These are phyloP conservation scores for Talaromyces sp. DNA, from an alignment of 2,329 filamentous ascomycete genomes.

Conservation along the genomic window DNA sequence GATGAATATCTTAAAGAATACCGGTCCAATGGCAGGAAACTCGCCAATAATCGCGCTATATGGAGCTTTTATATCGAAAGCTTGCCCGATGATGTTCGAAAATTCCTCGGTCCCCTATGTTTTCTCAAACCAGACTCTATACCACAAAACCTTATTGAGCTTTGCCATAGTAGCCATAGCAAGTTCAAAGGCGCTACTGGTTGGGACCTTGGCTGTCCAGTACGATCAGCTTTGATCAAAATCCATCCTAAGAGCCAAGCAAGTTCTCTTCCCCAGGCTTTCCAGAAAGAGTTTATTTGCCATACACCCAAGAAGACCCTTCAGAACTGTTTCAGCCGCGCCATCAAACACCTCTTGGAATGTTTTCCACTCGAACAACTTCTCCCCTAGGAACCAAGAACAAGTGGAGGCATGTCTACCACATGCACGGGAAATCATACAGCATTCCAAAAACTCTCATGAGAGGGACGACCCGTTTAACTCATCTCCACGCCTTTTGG, in stretches of 20 bases:
- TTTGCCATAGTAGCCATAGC: too few species aligned
- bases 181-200: too few species aligned
- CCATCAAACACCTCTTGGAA: not conserved
- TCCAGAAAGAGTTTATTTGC: not conserved
- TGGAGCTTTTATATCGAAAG: too few species aligned
- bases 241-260: not conserved
- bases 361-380: too few species aligned
- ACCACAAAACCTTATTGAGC: not conserved
- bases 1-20: not conserved
- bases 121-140: not conserved
- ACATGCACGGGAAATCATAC: not conserved
- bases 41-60: too few species aligned
- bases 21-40: too few species aligned
- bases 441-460: not conserved
- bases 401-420: not conserved
- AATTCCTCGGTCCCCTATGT: not conserved
- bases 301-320: not conserved
- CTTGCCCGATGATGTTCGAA: not conserved
- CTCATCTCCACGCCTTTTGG: not conserved
- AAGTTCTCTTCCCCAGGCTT: not conserved
- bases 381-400: too few species aligned
- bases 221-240: not conserved
- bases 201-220: not conserved
- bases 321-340: not conserved
- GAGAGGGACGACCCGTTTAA: too few species aligned